These are phyloP conservation scores for Arabidopsis lyrata DNA, from an alignment of 441 rosid species.

Conservation along the genomic window DNA sequence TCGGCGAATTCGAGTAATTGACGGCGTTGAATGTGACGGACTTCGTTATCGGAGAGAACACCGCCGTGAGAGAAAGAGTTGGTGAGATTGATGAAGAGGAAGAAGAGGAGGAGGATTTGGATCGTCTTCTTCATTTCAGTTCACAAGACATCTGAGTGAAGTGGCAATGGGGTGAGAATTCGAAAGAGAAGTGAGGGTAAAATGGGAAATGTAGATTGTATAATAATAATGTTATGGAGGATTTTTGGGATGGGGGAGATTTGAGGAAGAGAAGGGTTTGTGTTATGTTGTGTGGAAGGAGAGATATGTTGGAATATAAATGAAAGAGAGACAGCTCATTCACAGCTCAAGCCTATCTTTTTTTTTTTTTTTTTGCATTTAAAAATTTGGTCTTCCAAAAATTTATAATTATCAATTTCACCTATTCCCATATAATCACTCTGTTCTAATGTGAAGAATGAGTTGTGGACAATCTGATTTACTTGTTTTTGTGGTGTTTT, in stretches of 20 bases:
- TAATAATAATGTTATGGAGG: not conserved
- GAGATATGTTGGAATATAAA: conserved; percentile 33
- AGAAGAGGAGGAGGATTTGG: conserved; percentile 38
- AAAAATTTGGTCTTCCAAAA: not conserved
- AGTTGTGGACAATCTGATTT: too few species aligned
- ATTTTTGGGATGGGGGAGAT: conserved; percentile 6
- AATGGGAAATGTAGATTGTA: conserved; percentile 13
- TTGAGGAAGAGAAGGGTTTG: conserved; percentile 11
- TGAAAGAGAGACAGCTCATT: conserved; percentile 40
- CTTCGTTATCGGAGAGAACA: conserved; percentile 60
- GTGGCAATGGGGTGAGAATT: conserved; percentile 29
- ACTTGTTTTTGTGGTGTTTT: too few species aligned
- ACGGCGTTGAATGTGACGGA: conserved; percentile 64
- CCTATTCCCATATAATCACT: not conserved
- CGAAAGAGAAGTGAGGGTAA: conserved; percentile 24
- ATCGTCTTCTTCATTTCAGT: conserved; percentile 74
- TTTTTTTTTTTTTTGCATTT: not conserved
- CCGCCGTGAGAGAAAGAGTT: conserved; percentile 50
- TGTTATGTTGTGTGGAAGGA: conserved; percentile 20
- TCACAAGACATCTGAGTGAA: conserved; percentile 48
- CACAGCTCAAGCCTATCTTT: conserved; percentile 34
- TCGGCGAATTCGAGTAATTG: conserved; percentile 89
- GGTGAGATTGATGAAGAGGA: conserved; percentile 30
- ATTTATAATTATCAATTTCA: not conserved
- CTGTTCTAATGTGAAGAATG: not conserved